These are phyloP conservation scores for Prillingera fragicola DNA, from an alignment of 1,284 basidiomycete species.

Conservation along the genomic window DNA sequence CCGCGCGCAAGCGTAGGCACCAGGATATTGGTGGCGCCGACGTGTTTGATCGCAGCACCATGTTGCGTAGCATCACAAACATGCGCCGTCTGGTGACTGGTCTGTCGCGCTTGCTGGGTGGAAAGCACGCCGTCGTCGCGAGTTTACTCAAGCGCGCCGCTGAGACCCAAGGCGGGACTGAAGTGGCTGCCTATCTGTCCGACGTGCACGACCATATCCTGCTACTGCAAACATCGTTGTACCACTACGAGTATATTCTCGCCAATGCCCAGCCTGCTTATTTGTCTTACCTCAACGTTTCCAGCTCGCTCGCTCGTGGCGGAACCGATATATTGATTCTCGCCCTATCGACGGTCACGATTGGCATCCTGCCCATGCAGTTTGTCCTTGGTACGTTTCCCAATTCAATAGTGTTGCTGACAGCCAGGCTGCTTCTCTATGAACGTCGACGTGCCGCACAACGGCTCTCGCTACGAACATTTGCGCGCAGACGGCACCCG, in stretches of 20 bases:
- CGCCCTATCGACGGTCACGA: slow-evolving; percentile 60
- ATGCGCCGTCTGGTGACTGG: slow-evolving; percentile 77
- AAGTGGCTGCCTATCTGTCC: slow-evolving; percentile 80
- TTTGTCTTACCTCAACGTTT: slow-evolving; percentile 66
- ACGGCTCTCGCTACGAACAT: slow-evolving; percentile 31
- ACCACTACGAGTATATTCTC: slow-evolving; percentile 83
- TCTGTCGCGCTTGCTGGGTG: slow-evolving; percentile 66
- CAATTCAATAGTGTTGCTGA: slow-evolving; percentile 20
- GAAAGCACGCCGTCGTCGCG: slow-evolving; percentile 77
- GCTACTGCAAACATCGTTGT: slow-evolving; percentile 74
- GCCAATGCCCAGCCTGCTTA: slow-evolving; percentile 83
- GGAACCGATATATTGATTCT: slow-evolving; percentile 65
- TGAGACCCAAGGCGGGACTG: slow-evolving; percentile 49
- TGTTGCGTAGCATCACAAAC: slow-evolving; percentile 68
- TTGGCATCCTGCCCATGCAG: slow-evolving; percentile 66
- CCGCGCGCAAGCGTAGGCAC: slow-evolving; percentile 18
- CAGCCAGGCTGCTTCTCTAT: slow-evolving; percentile 58
- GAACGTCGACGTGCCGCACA: slow-evolving; percentile 54
- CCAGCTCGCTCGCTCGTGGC: slow-evolving; percentile 58
- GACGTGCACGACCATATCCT: slow-evolving; percentile 94
- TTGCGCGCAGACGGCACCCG: slow-evolving; percentile 27
- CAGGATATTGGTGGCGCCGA: slow-evolving; percentile 19
- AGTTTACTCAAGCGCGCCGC: slow-evolving; percentile 67
- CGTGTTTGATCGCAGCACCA: slow-evolving; percentile 46
- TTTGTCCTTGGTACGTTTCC: slow-evolving; percentile 56